A percentile compares a stretch with the other conserved stretches of the same genome.
phyloP scores from a whole-genome alignment of 148 eudicot genomes.

The Polygonum aviculare region DNA sequence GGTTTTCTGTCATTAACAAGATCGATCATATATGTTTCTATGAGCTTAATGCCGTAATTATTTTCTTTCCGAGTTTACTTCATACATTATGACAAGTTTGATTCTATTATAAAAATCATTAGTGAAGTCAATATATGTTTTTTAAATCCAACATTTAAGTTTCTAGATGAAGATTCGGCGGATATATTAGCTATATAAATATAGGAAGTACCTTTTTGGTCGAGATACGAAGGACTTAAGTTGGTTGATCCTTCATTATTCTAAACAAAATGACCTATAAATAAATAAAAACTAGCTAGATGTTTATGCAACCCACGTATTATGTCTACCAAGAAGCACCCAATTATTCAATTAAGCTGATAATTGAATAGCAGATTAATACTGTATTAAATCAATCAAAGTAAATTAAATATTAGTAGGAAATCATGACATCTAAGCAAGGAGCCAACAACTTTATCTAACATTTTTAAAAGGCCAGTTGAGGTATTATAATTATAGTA shows the following conservation, averaged over 20 bases:
- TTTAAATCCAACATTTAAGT: too few species aligned
- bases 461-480: neutral
- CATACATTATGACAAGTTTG: neutral
- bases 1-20: neutral
- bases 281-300: neutral
- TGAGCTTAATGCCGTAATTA: too few species aligned
- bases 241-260: neutral
- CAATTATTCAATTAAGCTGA: neutral
- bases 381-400: too few species aligned
- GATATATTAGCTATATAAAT: too few species aligned
- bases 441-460: constrained; percentile 3
- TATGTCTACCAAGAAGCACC: neutral
- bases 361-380: neutral
- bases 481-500: neutral
- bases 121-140: too few species aligned
- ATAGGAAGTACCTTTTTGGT: too few species aligned
- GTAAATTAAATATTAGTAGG: neutral
- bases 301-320: constrained; percentile 5
- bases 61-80: neutral
- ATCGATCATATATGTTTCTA: neutral
- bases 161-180: too few species aligned
- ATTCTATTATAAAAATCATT: too few species aligned
- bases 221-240: too few species aligned
- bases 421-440: neutral
- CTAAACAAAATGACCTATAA: neutral